Base-by-base conservation (phyloP, 371 early-diverging fungal species). In the Mortierella sp. region DNA sequence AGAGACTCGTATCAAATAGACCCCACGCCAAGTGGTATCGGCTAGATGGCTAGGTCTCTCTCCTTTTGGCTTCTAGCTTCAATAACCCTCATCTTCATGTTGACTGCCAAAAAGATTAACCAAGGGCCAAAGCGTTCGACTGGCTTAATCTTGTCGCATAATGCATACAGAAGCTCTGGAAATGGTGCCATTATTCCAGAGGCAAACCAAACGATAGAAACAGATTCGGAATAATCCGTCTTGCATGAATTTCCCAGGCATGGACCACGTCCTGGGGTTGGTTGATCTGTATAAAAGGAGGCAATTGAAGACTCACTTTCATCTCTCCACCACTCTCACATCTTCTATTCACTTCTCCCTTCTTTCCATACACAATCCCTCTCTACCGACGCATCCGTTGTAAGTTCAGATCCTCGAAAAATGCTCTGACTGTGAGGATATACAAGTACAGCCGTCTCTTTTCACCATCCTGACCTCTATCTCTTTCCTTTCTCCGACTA, bases 271-370 rank as follows among this genome's bases (percentile, higher is more conserved):
- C n/a, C n/a, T n/a, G n/a, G n/a, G n/a, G n/a, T n/a, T n/a, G n/a
- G n/a, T n/a, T n/a, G n/a, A n/a, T 21, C 18, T n/a, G 50, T 50
- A 50, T 50, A 50, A 50, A 50, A 50, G 21, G 50, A 50, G n/a
- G 50, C 50, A 50, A 50, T n/a, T 21, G 50, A 50, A 50, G 50
- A 50, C 50, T n/a, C 50, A 12, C 50, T 50, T 50, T 50, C n/a
- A 50, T 18, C 21, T 50, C 18, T 50, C n/a, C 50, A 50, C 50
- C n/a, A n/a, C n/a, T n/a, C n/a, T n/a, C n/a, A n/a, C n/a, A n/a
- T n/a, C n/a, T n/a, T n/a, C n/a, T n/a, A 50, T 50, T 50, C 50
- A 50, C 50, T 21, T 50, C 21, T 50, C 50, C 21, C 50, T 50
- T 9, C 50, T 50, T 50, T 50, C 18, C 21, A 50, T 50, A 21